A percentile compares a stretch with the other conserved stretches of the same genome.
These are phyloP conservation scores for Phoma sp. DNA, from an alignment of 2,329 filamentous ascomycete genomes.

Conservation along the genomic window DNA sequence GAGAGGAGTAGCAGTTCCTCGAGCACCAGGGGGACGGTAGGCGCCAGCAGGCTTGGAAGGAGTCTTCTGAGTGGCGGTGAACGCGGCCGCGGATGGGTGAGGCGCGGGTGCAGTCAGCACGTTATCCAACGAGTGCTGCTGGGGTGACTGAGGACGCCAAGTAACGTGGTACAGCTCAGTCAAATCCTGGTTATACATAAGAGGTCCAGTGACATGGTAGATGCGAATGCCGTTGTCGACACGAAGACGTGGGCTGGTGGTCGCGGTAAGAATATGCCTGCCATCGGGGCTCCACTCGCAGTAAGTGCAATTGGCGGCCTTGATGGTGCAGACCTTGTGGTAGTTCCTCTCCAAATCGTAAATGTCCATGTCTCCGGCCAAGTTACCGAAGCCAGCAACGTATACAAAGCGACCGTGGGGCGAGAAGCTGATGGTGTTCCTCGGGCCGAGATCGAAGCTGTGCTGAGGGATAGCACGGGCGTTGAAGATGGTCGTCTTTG, in stretches of 20 bases:
- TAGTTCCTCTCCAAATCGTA: constrained; percentile 97
- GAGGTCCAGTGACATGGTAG: constrained; percentile 85
- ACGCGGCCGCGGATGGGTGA: constrained; percentile 82
- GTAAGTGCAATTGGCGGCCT: constrained; percentile 93
- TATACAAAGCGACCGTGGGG: constrained; percentile 91
- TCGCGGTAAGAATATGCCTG: constrained; percentile 95
- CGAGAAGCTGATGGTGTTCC: constrained; percentile 95
- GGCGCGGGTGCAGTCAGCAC: constrained; percentile 79
- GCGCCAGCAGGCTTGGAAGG: constrained; percentile 97
- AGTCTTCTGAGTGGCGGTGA: constrained; percentile 86
- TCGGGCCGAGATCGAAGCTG: constrained; percentile 83
- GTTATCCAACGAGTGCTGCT: constrained; percentile 69
- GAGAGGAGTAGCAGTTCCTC: constrained; percentile 85
- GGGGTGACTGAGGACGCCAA: constrained; percentile 80
- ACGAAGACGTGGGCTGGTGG: constrained; percentile 90
- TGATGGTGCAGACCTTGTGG: constrained; percentile 89
- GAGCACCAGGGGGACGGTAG: constrained; percentile 92
- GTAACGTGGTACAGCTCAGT: constrained; percentile 86
- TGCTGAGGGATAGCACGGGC: constrained; percentile 82
- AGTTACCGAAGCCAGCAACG: constrained; percentile 95
- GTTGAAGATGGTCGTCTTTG: constrained; percentile 98
- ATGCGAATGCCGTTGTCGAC: constrained; percentile 97
- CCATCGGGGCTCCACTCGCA: constrained; percentile 98
- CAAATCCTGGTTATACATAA: constrained; percentile 98
- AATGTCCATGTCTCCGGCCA: constrained; percentile 96